Conservation (phyloP, 2,329 filamentous ascomycete species). For the Colletotrichum sp. region DNA sequence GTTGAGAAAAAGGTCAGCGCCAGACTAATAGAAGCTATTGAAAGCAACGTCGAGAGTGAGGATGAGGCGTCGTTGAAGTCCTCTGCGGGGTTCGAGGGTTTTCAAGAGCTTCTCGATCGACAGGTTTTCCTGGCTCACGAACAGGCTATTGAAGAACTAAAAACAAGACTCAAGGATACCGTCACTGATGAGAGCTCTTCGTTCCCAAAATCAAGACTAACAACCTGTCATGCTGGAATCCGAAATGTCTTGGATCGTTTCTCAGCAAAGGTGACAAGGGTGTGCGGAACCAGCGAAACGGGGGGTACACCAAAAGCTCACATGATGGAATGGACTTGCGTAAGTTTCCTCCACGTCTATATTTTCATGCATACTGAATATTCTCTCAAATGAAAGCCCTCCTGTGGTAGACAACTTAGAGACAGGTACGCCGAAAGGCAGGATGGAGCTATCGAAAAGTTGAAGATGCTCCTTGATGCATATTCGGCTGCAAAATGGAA, state of each 20-base stretch:
- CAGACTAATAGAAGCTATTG: too few relatives aligned
- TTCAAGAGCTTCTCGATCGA: not conserved
- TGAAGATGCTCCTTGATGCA: not conserved
- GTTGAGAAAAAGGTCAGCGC: too few relatives aligned
- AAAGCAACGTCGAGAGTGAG: not conserved
- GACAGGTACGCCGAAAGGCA: not conserved
- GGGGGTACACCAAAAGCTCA: not conserved
- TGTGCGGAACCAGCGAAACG: not conserved
- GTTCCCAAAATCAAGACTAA: rapidly evolving
- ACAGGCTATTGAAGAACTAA: not conserved
- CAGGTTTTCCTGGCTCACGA: not conserved
- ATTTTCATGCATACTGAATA: rapidly evolving
- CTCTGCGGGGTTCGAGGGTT: not conserved
- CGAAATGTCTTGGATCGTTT: not conserved
- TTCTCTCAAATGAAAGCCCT: not conserved
- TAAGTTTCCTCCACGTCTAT: not conserved
- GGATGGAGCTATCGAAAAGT: not conserved
- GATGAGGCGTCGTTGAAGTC: too few relatives aligned
- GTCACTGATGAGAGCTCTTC: not conserved
- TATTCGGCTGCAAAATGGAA: not conserved
- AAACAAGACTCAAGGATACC: not conserved
- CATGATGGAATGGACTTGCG: not conserved
- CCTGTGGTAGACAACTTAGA: not conserved
- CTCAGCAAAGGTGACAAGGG: not conserved
- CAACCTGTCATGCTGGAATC: too few relatives aligned